Base-by-base conservation (phyloP, 768 basidiomycete genomes). In the Mycena galericulata region DNA sequence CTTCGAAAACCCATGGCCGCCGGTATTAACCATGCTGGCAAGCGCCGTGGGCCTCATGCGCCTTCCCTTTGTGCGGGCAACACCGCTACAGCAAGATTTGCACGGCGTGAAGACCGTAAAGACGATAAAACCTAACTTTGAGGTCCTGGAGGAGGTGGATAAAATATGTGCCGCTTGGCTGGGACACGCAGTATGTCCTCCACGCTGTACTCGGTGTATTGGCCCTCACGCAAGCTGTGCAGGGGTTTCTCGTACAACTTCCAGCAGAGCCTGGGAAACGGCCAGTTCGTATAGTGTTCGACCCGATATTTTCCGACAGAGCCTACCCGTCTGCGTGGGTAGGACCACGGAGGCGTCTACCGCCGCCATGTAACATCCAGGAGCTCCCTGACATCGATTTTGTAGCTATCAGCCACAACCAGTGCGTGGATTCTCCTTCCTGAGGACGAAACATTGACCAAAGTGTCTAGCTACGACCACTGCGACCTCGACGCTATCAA, bases 321-420 rank as follows among this genome's bases (percentile, higher is more conserved):
- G 81, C 80, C 0, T 79, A 75, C 0, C 77, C 77, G 11, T 73
- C 75, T 29, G 64, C 73, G 30, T 68, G 68, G 65, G 76, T 75
- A 30, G 80, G 83, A 0, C 76, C 81, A 4, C 70, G 68, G 27
- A 68, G 83, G 30, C 71, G 78, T 20, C 69, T 79, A 0, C 76
- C 76, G 6, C 71, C 81, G 11, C 83, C 84, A 0, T 85, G 83
- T 47, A 67, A 58, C 11, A 67, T 82, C 8, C 76, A 78, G 20
- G 80, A 83, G 4, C 72, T 85, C 11, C 83, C 84, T 1, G 78
- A 77, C 1, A 71, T 81, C 60, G 79, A 83, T 55, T 80, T 78
- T 49, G 79, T 85, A 24, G 78, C 76, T 3, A 80, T 82, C 50
- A 79, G 78, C 27, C 84, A 85, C 68, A 84, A 84, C 71, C 84